phyloP scores from a whole-genome alignment of 192 early-diverging fungal genomes.

The Coemansia sp. region DNA sequence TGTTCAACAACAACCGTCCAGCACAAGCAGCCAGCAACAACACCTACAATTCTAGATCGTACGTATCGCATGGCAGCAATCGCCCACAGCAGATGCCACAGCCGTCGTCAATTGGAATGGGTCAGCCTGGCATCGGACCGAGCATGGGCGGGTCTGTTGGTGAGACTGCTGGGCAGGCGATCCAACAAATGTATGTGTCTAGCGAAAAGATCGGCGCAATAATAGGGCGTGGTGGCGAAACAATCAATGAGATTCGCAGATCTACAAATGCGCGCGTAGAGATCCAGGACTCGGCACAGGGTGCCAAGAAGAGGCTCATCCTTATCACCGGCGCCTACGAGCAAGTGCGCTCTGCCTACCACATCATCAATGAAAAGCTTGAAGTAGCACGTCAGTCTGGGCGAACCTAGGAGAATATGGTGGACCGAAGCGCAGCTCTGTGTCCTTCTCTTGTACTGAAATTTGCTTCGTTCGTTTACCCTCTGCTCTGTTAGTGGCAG shows the following conservation, averaged over 20 bases:
- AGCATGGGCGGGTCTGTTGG: slow-evolving; percentile 8
- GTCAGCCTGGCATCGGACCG: not conserved
- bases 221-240: slow-evolving; percentile 53
- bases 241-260: slow-evolving; percentile 49
- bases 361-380: slow-evolving; percentile 48
- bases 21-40: slow-evolving; percentile 15
- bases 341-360: slow-evolving; percentile 49
- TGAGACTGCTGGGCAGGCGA: slow-evolving; percentile 29
- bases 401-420: slow-evolving; percentile 14
- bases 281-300: slow-evolving; percentile 48
- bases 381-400: slow-evolving; percentile 29
- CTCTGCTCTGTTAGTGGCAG: not conserved
- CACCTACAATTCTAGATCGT: slow-evolving; percentile 17
- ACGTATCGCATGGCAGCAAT: slow-evolving; percentile 14
- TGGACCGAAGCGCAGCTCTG: no score
- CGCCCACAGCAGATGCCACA: slow-evolving; percentile 21
- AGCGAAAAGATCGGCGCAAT: slow-evolving; percentile 47
- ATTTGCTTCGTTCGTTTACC: no score
- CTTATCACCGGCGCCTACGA: slow-evolving; percentile 50
- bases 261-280: slow-evolving; percentile 44
- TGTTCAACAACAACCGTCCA: slow-evolving; percentile 23
- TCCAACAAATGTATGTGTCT: slow-evolving; percentile 54
- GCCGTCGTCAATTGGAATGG: slow-evolving; percentile 16
- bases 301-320: slow-evolving; percentile 45
- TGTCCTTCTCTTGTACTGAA: no score